Percentiles rank a stretch among this genome's conserved stretches.
Evolutionary conservation across 495 filamentous ascomycete species (phyloP).

Genomic region (Penicillium coprophilum): DNA sequence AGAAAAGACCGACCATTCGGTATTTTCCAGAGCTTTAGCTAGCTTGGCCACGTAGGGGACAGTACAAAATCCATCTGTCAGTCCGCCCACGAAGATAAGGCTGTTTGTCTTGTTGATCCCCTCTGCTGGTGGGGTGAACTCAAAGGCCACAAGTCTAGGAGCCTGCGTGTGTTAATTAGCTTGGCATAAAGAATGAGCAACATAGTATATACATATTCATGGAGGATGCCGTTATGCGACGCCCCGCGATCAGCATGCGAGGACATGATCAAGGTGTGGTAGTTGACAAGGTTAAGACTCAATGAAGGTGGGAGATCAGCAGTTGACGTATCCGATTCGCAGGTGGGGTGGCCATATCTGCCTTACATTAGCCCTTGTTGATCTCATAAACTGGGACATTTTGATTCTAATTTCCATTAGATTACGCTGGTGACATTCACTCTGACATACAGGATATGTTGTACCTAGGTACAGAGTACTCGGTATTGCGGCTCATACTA

Average conservation of each 20-base stretch:
- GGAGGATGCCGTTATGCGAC: constrained; percentile 37
- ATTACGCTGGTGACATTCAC: background rate
- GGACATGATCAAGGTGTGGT: constrained; percentile 14
- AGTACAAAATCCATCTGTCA: constrained; percentile 76
- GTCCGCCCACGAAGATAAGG: constrained; percentile 80
- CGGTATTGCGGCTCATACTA: background rate
- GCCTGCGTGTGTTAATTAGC: constrained; percentile 39
- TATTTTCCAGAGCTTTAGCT: constrained; percentile 55
- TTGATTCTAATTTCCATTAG: background rate
- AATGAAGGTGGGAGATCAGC: constrained; percentile 7
- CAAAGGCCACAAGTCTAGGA: constrained; percentile 57
- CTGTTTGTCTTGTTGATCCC: constrained; percentile 54
- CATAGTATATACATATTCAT: constrained; percentile 39
- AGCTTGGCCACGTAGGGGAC: constrained; percentile 60
- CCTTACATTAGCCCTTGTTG: background rate
- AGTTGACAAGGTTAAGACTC: background rate
- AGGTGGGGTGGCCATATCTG: constrained; percentile 2
- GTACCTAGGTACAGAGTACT: background rate
- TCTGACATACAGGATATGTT: no score
- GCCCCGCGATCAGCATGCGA: constrained; percentile 8
- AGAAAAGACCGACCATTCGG: constrained; percentile 61
- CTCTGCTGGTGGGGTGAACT: constrained; percentile 43
- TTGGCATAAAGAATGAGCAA: background rate
- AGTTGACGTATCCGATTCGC: constrained; percentile 10
- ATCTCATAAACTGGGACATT: background rate